phyloP scores from a whole-genome alignment of 352 stramenopile genomes.

The Pythium rishiriense region DNA sequence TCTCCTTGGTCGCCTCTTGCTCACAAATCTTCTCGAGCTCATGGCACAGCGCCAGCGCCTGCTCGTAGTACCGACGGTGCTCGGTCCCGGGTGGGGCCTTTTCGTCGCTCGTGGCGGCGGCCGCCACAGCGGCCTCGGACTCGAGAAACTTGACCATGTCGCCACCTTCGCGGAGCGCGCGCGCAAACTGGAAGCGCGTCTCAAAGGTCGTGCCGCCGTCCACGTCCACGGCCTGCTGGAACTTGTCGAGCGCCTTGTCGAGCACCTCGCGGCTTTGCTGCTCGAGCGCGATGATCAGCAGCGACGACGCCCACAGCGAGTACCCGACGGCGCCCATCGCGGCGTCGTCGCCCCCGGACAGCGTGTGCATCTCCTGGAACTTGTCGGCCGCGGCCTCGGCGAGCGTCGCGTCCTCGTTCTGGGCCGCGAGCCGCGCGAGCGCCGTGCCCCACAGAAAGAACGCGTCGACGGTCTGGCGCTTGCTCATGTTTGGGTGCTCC shows the following conservation, averaged over 20 bases:
- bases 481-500: conserved; percentile 45
- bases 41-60: conserved; percentile 32
- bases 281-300: conserved; percentile 78
- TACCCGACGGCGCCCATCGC: conserved; percentile 77
- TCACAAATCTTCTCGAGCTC: conserved; percentile 36
- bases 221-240: conserved; percentile 75
- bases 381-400: conserved; percentile 76
- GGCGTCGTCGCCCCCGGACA: conserved; percentile 48
- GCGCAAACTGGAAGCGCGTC: conserved; percentile 76
- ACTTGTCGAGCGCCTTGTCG: conserved; percentile 61
- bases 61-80: conserved; percentile 30
- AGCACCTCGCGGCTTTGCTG: conserved; percentile 55
- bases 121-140: conserved; percentile 6
- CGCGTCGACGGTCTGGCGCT: conserved; percentile 62
- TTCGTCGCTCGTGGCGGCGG: neutral
- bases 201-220: conserved; percentile 83
- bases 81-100: neutral
- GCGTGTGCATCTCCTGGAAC: conserved; percentile 72
- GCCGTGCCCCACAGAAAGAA: conserved; percentile 84
- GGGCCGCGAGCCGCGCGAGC: conserved; percentile 63
- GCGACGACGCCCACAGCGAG: conserved; percentile 74
- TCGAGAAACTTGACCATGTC: conserved; percentile 65
- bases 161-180: conserved; percentile 72
- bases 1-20: conserved; percentile 19
- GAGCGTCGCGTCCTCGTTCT: conserved; percentile 77